These are phyloP conservation scores for Aspergillus latus DNA, from an alignment of 2,329 filamentous ascomycete species.

Conservation along the genomic window DNA sequence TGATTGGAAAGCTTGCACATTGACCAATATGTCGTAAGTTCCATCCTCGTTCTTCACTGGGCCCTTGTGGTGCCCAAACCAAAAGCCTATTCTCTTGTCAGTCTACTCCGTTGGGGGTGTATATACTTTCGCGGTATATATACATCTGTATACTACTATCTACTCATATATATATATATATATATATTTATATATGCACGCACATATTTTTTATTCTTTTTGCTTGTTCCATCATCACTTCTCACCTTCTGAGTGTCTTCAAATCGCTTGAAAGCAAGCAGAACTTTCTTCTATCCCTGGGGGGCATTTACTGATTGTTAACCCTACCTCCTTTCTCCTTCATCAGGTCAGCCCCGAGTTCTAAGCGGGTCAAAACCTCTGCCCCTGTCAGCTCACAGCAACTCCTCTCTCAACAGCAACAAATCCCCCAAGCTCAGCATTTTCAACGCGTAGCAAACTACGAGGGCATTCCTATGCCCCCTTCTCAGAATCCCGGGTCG, in stretches of 20 bases:
- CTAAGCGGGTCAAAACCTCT: conserved; percentile 45
- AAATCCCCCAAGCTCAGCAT: conserved; percentile 31
- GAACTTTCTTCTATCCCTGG: not conserved
- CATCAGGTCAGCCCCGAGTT: conserved; percentile 41
- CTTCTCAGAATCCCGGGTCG: conserved; percentile 32
- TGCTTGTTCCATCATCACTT: conserved; percentile 3
- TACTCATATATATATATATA: conserved; percentile 5
- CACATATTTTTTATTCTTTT: not conserved
- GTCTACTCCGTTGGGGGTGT: not conserved
- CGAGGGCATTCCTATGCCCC: conserved; percentile 44
- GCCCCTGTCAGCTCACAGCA: conserved; percentile 35
- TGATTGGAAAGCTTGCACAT: conserved; percentile 36
- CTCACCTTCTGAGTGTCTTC: not conserved
- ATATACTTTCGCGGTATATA: conserved; percentile 7
- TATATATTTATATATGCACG: conserved; percentile 1
- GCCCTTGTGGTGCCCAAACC: conserved; percentile 11
- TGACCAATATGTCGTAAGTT: conserved; percentile 45
- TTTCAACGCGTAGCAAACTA: conserved; percentile 37
- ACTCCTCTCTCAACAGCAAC: conserved; percentile 33
- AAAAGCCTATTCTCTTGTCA: conserved; percentile 4
- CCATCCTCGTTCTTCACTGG: conserved; percentile 19
- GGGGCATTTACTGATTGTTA: conserved; percentile 8
- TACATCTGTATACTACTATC: conserved; percentile 7
- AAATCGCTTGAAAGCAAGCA: not conserved
- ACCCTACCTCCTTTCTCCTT: conserved; percentile 11